Evolutionary conservation across 1,284 basidiomycete species (phyloP).

Genomic region (Clitocybe nebularis): DNA sequence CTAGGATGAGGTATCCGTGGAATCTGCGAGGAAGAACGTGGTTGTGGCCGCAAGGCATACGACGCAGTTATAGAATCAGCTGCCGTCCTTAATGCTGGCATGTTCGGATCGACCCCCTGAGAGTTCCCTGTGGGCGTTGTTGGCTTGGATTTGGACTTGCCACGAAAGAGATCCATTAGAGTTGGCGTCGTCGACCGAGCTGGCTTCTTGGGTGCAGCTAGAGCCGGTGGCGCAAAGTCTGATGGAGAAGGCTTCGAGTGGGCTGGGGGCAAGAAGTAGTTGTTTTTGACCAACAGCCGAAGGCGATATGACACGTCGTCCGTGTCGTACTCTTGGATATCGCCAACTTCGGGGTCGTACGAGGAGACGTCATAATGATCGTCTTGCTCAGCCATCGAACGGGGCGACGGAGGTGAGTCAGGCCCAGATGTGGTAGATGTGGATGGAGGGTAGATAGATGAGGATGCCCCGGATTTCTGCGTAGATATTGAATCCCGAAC

Average conservation of each 20-base stretch:
- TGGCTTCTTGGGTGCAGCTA: slow-evolving; percentile 36
- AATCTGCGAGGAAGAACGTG: slow-evolving; percentile 35
- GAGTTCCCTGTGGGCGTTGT: slow-evolving; percentile 44
- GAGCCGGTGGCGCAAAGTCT: slow-evolving; percentile 44
- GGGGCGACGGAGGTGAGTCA: slow-evolving; percentile 53
- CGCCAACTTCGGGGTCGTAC: slow-evolving; percentile 41
- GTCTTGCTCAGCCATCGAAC: slow-evolving; percentile 42
- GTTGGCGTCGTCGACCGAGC: slow-evolving; percentile 44
- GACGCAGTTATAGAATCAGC: slow-evolving; percentile 41
- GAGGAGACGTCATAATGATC: slow-evolving; percentile 40
- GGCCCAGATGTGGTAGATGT: slow-evolving; percentile 54
- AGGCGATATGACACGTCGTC: slow-evolving; percentile 82
- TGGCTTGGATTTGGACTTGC: slow-evolving; percentile 62
- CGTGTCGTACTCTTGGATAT: slow-evolving; percentile 58
- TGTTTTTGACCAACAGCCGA: slow-evolving; percentile 76
- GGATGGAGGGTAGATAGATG: slow-evolving; percentile 73
- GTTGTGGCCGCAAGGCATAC: slow-evolving; percentile 34
- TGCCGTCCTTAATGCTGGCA: slow-evolving; percentile 20
- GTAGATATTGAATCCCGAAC: slow-evolving; percentile 39
- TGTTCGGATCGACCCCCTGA: slow-evolving; percentile 18
- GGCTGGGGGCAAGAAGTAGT: slow-evolving; percentile 79
- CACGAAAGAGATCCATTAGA: slow-evolving; percentile 68
- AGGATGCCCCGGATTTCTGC: slow-evolving; percentile 54
- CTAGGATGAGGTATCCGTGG: slow-evolving; percentile 32
- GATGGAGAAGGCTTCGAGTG: slow-evolving; percentile 71